phyloP scores from a whole-genome alignment of 2,329 filamentous ascomycete species.

The Cladosporium phlei region DNA sequence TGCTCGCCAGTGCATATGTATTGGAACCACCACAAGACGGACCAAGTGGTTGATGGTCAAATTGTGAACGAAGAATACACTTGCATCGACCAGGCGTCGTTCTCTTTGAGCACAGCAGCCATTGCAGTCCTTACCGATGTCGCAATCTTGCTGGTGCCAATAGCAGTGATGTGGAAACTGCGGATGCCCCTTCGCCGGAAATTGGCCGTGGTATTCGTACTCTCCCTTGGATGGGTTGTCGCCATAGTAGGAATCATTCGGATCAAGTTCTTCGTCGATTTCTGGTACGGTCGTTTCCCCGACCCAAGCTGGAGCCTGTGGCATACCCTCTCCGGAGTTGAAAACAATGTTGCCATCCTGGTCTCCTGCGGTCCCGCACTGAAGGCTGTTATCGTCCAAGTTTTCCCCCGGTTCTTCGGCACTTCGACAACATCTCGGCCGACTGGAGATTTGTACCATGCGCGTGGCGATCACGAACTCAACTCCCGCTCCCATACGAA shows the following conservation, averaged over 20 bases:
- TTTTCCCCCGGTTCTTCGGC: slow-evolving; percentile 30
- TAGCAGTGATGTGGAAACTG: slow-evolving; percentile 42
- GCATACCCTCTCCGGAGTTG: slow-evolving; percentile 35
- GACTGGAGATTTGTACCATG: slow-evolving; percentile 7
- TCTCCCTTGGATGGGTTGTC: slow-evolving; percentile 29
- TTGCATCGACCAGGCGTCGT: slow-evolving; percentile 32
- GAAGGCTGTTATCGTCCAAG: slow-evolving; percentile 40
- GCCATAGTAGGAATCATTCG: slow-evolving; percentile 30
- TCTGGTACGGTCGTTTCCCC: slow-evolving; percentile 31
- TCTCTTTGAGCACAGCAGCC: slow-evolving; percentile 32
- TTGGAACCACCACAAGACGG: slow-evolving; percentile 14
- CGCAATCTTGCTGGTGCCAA: slow-evolving; percentile 38
- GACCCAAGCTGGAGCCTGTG: slow-evolving; percentile 35
- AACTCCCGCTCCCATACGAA: neutral
- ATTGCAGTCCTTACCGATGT: slow-evolving; percentile 37
- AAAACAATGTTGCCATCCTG: slow-evolving; percentile 45
- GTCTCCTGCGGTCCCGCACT: slow-evolving; percentile 52
- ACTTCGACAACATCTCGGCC: neutral
- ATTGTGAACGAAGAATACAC: slow-evolving; percentile 23
- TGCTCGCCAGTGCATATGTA: slow-evolving; percentile 28
- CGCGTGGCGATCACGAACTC: neutral
- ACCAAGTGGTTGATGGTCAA: slow-evolving; percentile 25
- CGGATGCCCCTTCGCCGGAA: slow-evolving; percentile 39
- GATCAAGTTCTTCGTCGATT: slow-evolving; percentile 38
- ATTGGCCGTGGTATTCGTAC: slow-evolving; percentile 29